Base-by-base conservation (phyloP, 345 rosid species). In the Hibiscus tridactylites region DNA sequence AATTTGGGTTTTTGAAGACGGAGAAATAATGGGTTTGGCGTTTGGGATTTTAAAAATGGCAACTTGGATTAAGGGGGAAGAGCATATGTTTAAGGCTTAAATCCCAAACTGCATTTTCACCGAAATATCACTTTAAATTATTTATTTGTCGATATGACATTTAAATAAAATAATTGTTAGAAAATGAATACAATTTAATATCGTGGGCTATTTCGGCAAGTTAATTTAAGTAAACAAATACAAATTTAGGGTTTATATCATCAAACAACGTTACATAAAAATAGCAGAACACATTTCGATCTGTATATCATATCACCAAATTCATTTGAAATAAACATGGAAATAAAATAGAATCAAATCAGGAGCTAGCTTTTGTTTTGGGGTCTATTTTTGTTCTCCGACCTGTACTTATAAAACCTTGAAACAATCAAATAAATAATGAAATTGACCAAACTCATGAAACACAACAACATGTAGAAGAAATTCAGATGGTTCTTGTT, bases 401-500 rank as follows among this genome's bases (percentile, higher is more conserved):
- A 76, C 80, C 83, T 79, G 75, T 83, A 85, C 52, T 82, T 75
- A 68, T 88, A 87, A 66, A 81, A 78, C 50, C 6, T 73, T 2
- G 89, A 74, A 29, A 81, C 78, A 28, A 81, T 4, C 77, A 87
- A 72, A 71, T 87, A 88, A 8, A 74, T 61, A 6, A 73, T 66
- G 85, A 87, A 86, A 79, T 87, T 88, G 76, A 72, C 62, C 68
- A 80, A 65, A 74, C 88, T 84, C 78, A 88, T 19, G 5, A 74
- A 39, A 2, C 88, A 74, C 5, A 88, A 81, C 77, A 88, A 70
- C 81, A 74, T 66, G 73, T 76, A 85, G 77, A 86, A 88, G 64
- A 82, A 77, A 76, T 87, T 75, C 82, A 87, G 64, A 75, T 86
- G 83, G 61, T 85, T 86, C 82, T 81, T 74, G 76, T 88, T 88